Base-by-base conservation (phyloP, 768 basidiomycete genomes). In the Rhizopogon rudus region DNA sequence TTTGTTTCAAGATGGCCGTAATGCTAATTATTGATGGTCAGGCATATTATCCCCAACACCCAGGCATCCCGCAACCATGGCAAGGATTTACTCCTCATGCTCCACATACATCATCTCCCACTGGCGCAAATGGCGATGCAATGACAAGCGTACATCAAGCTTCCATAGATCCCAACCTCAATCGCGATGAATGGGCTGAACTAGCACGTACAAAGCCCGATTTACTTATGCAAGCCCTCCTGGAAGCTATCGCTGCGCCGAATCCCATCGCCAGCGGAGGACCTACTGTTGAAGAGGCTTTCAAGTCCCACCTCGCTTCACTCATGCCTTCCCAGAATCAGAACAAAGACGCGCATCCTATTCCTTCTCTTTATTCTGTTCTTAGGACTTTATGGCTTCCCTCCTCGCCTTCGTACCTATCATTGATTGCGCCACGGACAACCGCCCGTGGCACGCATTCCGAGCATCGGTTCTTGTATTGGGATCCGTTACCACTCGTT, bases 311-410 rank as follows among this genome's bases (percentile, higher is more conserved):
- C 59, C 78, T 92, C 16, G 77, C 75, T 51, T 87, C 88, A 0
- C 74, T 90, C 1, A 74, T 81, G 0, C 79, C 82, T 1, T 79
- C 73, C 20, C 63, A 74, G 29, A 68, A 70, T 42, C 77, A 78
- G 61, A 71, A 71, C 16, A 67, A 71, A 51, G 70, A 74, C 37
- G 63, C 64, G n/a, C 77, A 81, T 50, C 67, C 80, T 13, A 85
- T 87, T 37, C 88, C 89, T 0, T 80, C 83, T 0, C 72, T 91
- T 0, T 92, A 91, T 65, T 86, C 85, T 6, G 80, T 88, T 57
- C 75, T 91, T 41, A 89, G 88, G 66, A 90, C 90, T 0, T 91
- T 92, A 60, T 91, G 90, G 90, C 75, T 92, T 13, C 89, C 89
- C 0, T 83, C 83, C 0, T 89, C 88, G 0, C 88, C 90, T 0